Base-by-base conservation (phyloP, 2,329 filamentous ascomycete genomes). In the Phialophora verrucosa region DNA sequence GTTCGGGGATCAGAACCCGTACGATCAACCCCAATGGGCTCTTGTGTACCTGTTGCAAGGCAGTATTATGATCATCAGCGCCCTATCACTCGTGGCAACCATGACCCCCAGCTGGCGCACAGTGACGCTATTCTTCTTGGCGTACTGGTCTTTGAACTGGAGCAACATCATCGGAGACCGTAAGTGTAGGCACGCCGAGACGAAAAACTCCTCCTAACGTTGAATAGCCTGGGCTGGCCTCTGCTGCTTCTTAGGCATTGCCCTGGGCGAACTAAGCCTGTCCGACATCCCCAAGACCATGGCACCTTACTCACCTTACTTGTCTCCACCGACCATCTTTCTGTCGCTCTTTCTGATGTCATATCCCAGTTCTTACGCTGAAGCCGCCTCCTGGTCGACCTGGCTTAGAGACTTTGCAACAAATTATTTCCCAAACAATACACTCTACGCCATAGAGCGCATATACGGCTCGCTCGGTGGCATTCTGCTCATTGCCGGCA, bases 171-270 rank as follows among this genome's bases (percentile, higher is more conserved):
- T 77, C 50, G 74, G 74, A 70, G 74, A 76, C 66, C 72, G 75
- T 77, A 70, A 62, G 75, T 68, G 38, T n/a, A 44, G 14, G 6
- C 38, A n/a, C n/a, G 14, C 17, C 17, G 2, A 8, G 2, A 5
- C 8, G 17, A 17, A n/a, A 4, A 44, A 20, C 17, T n/a, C 17
- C 6, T 6, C 62, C 57, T 65, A 57, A 57, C 69, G 14, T 2
- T 56, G 42, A 20, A 29, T 42, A 68, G 66, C 85, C 85, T 66
- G 83, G 84, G 57, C 83, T 85, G 76, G 70, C 12, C 50, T 69
- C 23, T 87, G 87, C 74, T 85, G 88, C 73, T 85, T 87, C 75
- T 84, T 84, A 65, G 87, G 87, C 67, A 86, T 86, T 72, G 85
- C 89, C 73, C 79, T 90, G 32, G 84, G 85, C 35, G 87, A 89